These are phyloP conservation scores for Pythium scleroteichum DNA, from an alignment of 352 stramenopile genomes.

Conservation along the genomic window DNA sequence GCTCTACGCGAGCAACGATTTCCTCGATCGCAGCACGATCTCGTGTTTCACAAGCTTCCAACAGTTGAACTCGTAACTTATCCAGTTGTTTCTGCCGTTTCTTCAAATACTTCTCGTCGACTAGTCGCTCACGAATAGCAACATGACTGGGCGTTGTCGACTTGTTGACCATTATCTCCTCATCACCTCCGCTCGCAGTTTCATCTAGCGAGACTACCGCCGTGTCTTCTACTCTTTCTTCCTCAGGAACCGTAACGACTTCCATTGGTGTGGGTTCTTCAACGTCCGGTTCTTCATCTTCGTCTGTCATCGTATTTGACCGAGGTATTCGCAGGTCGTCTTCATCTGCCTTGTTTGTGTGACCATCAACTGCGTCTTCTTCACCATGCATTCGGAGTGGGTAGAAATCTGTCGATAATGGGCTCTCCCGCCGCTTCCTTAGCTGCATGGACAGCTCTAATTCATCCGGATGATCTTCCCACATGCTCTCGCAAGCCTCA, in stretches of 20 bases:
- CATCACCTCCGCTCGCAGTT: background rate
- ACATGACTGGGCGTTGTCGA: constrained; percentile 26
- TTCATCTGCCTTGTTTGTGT: constrained; percentile 14
- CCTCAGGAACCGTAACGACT: background rate
- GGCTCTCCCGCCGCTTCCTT: constrained; percentile 13
- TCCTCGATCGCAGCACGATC: constrained; percentile 56
- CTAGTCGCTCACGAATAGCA: constrained; percentile 45
- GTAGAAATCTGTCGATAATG: constrained; percentile 9
- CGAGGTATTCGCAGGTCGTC: constrained; percentile 17
- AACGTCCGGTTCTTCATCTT: constrained; percentile 23
- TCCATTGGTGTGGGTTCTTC: constrained; percentile 28
- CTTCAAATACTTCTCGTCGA: constrained; percentile 77
- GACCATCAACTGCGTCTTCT: constrained; percentile 37
- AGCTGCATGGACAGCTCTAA: constrained; percentile 11
- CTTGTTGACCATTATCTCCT: background rate
- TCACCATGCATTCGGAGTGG: constrained; percentile 18
- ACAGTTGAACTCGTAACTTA: constrained; percentile 55
- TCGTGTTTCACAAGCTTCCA: constrained; percentile 38
- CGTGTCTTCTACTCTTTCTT: background rate
- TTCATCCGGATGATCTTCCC: constrained; percentile 58
- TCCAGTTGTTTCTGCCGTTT: constrained; percentile 78
- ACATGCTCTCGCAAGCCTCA: constrained; percentile 82
- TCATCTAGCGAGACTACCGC: background rate
- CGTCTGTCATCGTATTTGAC: constrained; percentile 6
- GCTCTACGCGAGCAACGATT: constrained; percentile 61